Conservation (phyloP, 2,329 filamentous ascomycete species). For the Fusarium sp. region DNA sequence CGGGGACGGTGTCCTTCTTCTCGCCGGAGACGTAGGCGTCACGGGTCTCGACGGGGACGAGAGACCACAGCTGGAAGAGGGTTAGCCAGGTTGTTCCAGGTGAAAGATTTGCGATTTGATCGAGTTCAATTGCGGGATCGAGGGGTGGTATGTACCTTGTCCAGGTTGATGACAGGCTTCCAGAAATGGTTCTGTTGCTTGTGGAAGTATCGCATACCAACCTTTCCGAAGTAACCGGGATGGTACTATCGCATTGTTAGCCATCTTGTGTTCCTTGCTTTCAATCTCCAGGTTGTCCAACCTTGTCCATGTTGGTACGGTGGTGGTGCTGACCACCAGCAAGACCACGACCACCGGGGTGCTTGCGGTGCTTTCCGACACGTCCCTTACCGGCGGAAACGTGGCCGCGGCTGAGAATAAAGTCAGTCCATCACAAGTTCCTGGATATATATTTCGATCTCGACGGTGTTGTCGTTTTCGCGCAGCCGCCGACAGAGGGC, state of each 20-base stretch:
- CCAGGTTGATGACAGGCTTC: conserved; percentile 98
- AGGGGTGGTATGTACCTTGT: conserved; percentile 74
- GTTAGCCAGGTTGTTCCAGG: conserved; percentile 42
- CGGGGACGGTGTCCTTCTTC: conserved; percentile 91
- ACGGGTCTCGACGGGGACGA: conserved; percentile 91
- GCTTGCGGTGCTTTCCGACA: conserved; percentile 99
- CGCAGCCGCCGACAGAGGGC: conserved; percentile 32
- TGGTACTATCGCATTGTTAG: conserved; percentile 73
- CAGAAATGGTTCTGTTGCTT: conserved; percentile 95
- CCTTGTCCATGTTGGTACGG: conserved; percentile 72
- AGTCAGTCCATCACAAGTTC: conserved; percentile 41
- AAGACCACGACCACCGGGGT: conserved; percentile 82
- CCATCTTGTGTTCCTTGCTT: conserved; percentile 26
- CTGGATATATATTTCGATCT: conserved; percentile 7
- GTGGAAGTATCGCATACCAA: conserved; percentile 97
- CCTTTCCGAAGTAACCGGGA: conserved; percentile 99
- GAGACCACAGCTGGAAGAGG: conserved; percentile 81
- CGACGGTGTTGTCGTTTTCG: conserved; percentile 9
- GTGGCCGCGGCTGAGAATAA: conserved; percentile 81
- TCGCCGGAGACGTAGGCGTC: conserved; percentile 85
- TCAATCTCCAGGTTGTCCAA: conserved; percentile 67
- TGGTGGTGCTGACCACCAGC: conserved; percentile 98
- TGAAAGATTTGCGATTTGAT: no score
- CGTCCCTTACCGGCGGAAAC: conserved; percentile 98
- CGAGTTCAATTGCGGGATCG: conserved; percentile 12